phyloP scores from a whole-genome alignment of 805 yeast genomes.

The Lachancea waltii region DNA sequence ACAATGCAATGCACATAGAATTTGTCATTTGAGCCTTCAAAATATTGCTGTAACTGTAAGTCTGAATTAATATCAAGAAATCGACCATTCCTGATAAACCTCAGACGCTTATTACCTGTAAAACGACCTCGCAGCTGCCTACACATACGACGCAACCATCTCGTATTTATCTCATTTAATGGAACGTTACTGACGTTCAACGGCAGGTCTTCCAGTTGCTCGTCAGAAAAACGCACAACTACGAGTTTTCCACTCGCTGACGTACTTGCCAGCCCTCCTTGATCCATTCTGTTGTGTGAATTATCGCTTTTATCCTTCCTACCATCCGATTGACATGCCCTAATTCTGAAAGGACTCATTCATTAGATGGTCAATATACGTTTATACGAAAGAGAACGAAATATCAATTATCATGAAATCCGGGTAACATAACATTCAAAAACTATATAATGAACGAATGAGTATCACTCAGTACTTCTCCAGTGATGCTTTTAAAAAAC shows the following conservation, averaged over 20 bases:
- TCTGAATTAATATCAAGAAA: conserved; percentile 19
- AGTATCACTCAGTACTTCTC: not conserved
- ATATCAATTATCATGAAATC: not conserved
- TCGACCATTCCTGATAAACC: conserved; percentile 28
- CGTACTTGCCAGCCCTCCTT: not conserved
- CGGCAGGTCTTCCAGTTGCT: conserved; percentile 22
- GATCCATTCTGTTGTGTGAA: not conserved
- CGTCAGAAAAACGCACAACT: conserved; percentile 28
- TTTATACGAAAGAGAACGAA: not conserved
- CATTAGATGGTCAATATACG: not conserved
- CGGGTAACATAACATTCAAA: not conserved
- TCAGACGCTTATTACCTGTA: conserved; percentile 19
- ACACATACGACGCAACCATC: conserved; percentile 28
- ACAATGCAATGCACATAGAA: conserved; percentile 75
- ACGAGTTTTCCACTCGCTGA: conserved; percentile 10
- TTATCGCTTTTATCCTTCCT: not conserved
- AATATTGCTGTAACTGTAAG: conserved; percentile 16
- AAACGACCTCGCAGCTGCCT: conserved; percentile 19
- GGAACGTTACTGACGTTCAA: conserved; percentile 24
- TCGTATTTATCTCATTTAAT: conserved; percentile 16
- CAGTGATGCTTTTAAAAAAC: not conserved
- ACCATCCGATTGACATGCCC: not conserved
- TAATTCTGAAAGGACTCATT: not conserved
- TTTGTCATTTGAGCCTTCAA: conserved; percentile 21
- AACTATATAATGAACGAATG: conserved; percentile 2